phyloP scores from a whole-genome alignment of 2,329 filamentous ascomycete species.

The Rutstroemia sp. region DNA sequence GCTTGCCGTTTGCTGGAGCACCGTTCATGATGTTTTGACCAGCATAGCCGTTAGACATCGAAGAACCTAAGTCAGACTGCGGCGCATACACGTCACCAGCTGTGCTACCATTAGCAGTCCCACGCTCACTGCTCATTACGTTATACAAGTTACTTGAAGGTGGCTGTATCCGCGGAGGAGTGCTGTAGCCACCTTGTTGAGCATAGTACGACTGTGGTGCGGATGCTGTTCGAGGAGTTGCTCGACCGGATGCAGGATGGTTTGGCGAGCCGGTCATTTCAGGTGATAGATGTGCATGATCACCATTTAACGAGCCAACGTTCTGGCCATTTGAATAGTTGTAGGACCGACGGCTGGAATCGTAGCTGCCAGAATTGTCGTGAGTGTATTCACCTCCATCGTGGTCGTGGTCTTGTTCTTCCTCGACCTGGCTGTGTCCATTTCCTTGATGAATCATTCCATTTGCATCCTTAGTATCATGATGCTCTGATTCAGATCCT shows the following conservation, averaged over 20 bases:
- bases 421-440: slow-evolving; percentile 49
- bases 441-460: slow-evolving; percentile 56
- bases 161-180: slow-evolving; percentile 63
- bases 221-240: slow-evolving; percentile 74
- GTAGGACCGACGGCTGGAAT: slow-evolving; percentile 65
- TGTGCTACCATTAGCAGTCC: slow-evolving; percentile 55
- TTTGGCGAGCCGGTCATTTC: slow-evolving; percentile 77
- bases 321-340: slow-evolving; percentile 64
- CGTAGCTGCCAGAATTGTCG: slow-evolving; percentile 64
- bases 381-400: slow-evolving; percentile 81
- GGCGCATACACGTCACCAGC: slow-evolving; percentile 64
- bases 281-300: slow-evolving; percentile 69
- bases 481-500: slow-evolving; percentile 49
- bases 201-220: slow-evolving; percentile 68
- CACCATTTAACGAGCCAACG: slow-evolving; percentile 58
- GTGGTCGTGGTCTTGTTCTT: slow-evolving; percentile 67
- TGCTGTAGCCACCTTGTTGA: slow-evolving; percentile 57
- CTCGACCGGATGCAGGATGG: slow-evolving; percentile 76
- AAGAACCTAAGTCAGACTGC: slow-evolving; percentile 49
- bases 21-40: slow-evolving; percentile 61
- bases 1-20: slow-evolving; percentile 35
- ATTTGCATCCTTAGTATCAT: slow-evolving; percentile 58
- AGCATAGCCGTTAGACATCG: slow-evolving; percentile 56
- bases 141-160: slow-evolving; percentile 80
- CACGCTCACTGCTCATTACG: slow-evolving; percentile 76